phyloP scores from a whole-genome alignment of 441 rosid genomes.

The Gossypium armourianum region DNA sequence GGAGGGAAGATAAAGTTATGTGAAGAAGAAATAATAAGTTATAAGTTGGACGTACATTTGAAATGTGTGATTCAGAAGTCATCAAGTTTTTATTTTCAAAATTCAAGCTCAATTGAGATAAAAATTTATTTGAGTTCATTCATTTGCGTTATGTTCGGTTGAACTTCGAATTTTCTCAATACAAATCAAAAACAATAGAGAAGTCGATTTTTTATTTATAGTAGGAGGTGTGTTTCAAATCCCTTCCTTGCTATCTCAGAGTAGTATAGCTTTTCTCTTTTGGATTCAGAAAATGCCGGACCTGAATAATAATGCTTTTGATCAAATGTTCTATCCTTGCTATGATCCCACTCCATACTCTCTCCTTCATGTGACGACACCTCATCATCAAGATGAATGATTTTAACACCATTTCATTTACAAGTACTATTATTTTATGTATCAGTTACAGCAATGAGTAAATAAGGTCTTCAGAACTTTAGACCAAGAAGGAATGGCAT shows the following conservation, averaged over 20 bases:
- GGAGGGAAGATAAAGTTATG: no score
- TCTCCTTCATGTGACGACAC: not conserved
- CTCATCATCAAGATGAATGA: not conserved
- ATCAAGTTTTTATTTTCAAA: not conserved
- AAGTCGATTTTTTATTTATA: not conserved
- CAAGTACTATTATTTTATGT: not conserved
- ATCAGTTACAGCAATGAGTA: conserved; percentile 11
- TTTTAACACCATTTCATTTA: not conserved
- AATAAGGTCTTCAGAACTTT: conserved; percentile 40
- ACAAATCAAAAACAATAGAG: not conserved
- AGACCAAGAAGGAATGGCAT: conserved; percentile 70
- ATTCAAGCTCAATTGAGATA: not conserved
- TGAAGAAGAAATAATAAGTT: no score
- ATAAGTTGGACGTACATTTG: no score
- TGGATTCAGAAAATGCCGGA: not conserved
- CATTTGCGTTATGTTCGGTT: no score
- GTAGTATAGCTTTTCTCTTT: conserved; percentile 20
- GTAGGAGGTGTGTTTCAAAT: conserved; percentile 7
- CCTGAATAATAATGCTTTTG: not conserved
- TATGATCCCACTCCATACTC: no score
- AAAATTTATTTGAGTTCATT: not conserved
- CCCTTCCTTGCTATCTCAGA: conserved; percentile 10
- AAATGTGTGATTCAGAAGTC: no score
- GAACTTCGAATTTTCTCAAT: no score
- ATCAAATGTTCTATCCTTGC: not conserved